A percentile compares a stretch with the other conserved stretches of the same genome.
Evolutionary conservation across 768 basidiomycete genomes (phyloP).

Genomic region (Amanita polypyramis): DNA sequence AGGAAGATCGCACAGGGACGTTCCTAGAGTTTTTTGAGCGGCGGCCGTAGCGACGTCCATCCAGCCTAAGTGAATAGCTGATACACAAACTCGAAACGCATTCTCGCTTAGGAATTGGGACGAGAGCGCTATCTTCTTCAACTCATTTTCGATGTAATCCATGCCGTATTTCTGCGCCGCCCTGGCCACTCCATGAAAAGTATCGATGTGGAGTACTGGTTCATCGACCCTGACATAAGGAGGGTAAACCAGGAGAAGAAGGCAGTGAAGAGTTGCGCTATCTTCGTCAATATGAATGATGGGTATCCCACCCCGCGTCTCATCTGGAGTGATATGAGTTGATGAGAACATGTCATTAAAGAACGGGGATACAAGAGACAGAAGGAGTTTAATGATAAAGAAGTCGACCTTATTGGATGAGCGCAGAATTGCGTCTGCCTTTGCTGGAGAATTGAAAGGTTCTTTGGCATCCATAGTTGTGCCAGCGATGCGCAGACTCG

Average conservation of each 20-base stretch:
- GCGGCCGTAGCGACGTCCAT: not conserved
- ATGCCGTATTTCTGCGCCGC: not conserved
- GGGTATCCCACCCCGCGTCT: constrained; percentile 2
- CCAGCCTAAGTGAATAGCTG: not conserved
- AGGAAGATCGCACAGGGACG: not conserved
- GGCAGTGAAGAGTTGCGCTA: constrained; percentile 1
- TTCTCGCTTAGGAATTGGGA: not conserved
- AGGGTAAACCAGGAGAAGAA: constrained; percentile 6
- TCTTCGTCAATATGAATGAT: constrained; percentile 11
- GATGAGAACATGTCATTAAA: constrained; percentile 21
- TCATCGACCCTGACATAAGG: not conserved
- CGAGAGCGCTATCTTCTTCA: not conserved
- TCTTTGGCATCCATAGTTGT: not conserved
- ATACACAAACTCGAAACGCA: not conserved
- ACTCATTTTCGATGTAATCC: not conserved
- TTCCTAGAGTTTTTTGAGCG: not conserved
- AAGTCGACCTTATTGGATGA: constrained; percentile 24
- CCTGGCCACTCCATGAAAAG: not conserved
- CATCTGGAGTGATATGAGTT: not conserved
- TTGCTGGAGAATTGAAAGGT: not conserved
- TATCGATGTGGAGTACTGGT: not conserved
- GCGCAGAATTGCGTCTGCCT: too few species aligned
- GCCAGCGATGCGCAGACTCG: too few species aligned
- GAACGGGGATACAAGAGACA: constrained; percentile 20
- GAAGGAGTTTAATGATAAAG: constrained; percentile 16